A percentile compares a stretch with the other conserved stretches of the same genome.
These are phyloP conservation scores for Leptographium radiaticola DNA, from an alignment of 2,329 filamentous ascomycete genomes.

Conservation along the genomic window DNA sequence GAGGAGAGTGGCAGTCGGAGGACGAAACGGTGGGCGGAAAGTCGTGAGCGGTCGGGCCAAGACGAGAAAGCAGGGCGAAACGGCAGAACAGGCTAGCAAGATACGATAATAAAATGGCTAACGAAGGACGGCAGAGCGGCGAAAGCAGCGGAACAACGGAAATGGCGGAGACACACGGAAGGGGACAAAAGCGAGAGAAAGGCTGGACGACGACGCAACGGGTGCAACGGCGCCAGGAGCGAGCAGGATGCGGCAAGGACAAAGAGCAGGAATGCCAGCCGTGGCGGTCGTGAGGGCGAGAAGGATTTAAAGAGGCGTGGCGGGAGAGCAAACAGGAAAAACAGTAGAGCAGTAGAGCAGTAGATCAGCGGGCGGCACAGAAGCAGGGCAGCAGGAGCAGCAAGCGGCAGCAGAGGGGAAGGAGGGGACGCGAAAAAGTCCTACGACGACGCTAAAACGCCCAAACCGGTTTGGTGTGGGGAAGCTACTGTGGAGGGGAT, in stretches of 20 bases:
- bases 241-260: neutral
- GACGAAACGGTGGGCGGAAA: neutral
- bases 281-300: neutral
- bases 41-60: neutral
- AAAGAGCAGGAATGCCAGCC: neutral
- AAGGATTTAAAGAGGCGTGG: neutral
- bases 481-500: conserved; percentile 6
- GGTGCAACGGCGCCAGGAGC: neutral
- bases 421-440: conserved; percentile 1
- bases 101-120: neutral
- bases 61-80: neutral
- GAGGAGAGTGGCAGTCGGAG: neutral
- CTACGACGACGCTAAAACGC: conserved; percentile 1
- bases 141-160: neutral
- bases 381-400: neutral
- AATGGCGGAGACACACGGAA: neutral
- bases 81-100: neutral
- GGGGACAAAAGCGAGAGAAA: neutral
- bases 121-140: no score
- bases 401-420: neutral
- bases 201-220: neutral
- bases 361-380: neutral
- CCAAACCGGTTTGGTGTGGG: conserved; percentile 8
- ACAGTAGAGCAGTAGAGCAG: neutral
- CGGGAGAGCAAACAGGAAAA: neutral